Evolutionary conservation across 805 yeast genomes (phyloP), one percentile per base, ranked within the genome.

Genomic region (Maudiozyma turicensis): DNA sequence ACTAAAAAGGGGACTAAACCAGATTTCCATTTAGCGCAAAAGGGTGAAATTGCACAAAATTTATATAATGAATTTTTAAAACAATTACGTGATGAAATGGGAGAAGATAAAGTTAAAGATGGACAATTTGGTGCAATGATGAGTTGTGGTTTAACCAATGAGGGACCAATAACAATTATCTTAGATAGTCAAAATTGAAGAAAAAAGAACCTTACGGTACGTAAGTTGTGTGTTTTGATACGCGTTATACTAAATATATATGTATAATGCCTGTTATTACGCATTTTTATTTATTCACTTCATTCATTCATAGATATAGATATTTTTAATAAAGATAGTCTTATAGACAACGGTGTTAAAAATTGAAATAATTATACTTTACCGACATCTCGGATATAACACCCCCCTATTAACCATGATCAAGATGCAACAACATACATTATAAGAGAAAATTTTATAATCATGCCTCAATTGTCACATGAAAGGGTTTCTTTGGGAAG

Each of bases 61-160:
- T 50, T 71, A 28, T 76, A 74, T 52, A 73, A 80, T 8, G 59
- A 64, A 44, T 83, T 87, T 51, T 64, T 86, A 48, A 45, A 48
- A 2, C 60, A 70, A 26, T 66, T 86, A 50, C 66, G 72, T 51
- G 59, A 56, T 1, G 77, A 76, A n/a, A 52, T 87, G 50, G 86
- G 86, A 0, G 75, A 72, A 0, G 80, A 73, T 0, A 78, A 77
- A 44, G 95, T 89, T 3, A 75, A 82, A 54, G 96, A 90, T 58
- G 99, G 99, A 2, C 72, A 78, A 48, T 93, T 93, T 63, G 99
- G 98, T 0, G 98, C 91, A 9, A 86, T 91, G 96, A 93, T 93
- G 99, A 95, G 87, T 54, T 96, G 95, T 13, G 76, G 76, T 1
- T 66, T 91, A 52, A 80, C 83, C 11, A 93, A 93, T 60, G 97